phyloP scores from a whole-genome alignment of 2,329 filamentous ascomycete species.

The Paecilomyces fulvus region DNA sequence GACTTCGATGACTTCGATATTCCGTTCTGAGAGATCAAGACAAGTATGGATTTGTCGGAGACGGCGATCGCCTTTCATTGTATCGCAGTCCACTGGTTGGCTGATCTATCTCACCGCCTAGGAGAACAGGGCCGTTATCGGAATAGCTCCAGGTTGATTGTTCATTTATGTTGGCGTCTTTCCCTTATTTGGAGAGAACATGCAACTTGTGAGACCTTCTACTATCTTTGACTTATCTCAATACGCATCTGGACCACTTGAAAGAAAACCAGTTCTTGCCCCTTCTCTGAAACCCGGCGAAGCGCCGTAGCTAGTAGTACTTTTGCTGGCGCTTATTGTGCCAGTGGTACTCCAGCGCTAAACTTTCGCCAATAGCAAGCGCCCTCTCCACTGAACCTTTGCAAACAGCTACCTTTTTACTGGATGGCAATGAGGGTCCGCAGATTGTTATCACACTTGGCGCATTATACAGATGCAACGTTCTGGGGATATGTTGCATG shows the following conservation, averaged over 20 bases:
- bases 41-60: neutral
- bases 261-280: neutral
- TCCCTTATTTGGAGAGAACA: neutral
- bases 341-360: neutral
- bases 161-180: neutral
- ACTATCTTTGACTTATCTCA: neutral
- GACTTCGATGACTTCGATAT: neutral
- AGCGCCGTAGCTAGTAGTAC: neutral
- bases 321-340: neutral
- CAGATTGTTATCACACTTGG: neutral
- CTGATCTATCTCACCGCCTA: neutral
- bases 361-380: neutral
- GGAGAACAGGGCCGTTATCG: neutral
- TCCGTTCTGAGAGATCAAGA: neutral
- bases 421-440: neutral
- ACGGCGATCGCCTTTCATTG: neutral
- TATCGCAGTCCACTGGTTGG: neutral
- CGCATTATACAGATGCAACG: neutral
- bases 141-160: too few relatives aligned
- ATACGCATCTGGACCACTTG: neutral
- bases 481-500: neutral
- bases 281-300: neutral
- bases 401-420: neutral
- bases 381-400: neutral
- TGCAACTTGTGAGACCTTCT: neutral